Percentiles rank a stretch among this genome's conserved stretches.
Evolutionary conservation across 768 basidiomycete species (phyloP).

Genomic region (Kwoniella heveanensis): DNA sequence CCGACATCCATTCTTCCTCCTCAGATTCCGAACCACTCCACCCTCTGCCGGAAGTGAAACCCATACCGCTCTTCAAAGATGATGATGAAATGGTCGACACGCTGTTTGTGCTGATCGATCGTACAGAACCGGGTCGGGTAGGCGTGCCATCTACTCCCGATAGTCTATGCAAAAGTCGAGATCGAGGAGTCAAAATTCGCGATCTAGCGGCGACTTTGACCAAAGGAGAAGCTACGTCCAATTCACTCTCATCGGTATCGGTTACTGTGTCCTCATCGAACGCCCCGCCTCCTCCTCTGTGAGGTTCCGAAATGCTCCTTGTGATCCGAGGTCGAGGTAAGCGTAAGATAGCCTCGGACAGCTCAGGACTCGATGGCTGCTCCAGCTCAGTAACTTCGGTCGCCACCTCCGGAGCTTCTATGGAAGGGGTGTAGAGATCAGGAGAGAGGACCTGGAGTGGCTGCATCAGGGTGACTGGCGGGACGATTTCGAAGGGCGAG

Average conservation of each 20-base stretch:
- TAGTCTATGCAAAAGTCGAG: slow-evolving; percentile 23
- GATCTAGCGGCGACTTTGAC: slow-evolving; percentile 26
- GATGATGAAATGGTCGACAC: not conserved
- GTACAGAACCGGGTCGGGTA: slow-evolving; percentile 6
- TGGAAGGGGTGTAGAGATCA: not conserved
- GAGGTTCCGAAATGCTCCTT: not conserved
- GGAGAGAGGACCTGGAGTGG: not conserved
- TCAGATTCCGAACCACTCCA: slow-evolving; percentile 47
- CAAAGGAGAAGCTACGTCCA: slow-evolving; percentile 31
- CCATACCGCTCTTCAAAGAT: slow-evolving; percentile 12
- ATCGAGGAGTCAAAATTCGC: slow-evolving; percentile 32
- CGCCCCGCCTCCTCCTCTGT: not conserved
- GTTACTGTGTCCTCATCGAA: not conserved
- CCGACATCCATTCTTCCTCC: slow-evolving; percentile 39
- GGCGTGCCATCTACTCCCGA: not conserved
- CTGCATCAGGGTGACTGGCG: not conserved
- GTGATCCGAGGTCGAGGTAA: slow-evolving; percentile 7
- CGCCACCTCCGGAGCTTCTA: not conserved
- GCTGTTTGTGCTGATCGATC: slow-evolving; percentile 16
- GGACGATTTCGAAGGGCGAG: slow-evolving; percentile 9
- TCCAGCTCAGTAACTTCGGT: not conserved
- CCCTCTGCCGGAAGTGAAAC: slow-evolving; percentile 17
- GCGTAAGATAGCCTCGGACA: not conserved
- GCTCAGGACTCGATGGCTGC: slow-evolving; percentile 12
- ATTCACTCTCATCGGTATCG: slow-evolving; percentile 21